phyloP scores from a whole-genome alignment of 177 flowering plant species.

The Tripterygium wilfordii region DNA sequence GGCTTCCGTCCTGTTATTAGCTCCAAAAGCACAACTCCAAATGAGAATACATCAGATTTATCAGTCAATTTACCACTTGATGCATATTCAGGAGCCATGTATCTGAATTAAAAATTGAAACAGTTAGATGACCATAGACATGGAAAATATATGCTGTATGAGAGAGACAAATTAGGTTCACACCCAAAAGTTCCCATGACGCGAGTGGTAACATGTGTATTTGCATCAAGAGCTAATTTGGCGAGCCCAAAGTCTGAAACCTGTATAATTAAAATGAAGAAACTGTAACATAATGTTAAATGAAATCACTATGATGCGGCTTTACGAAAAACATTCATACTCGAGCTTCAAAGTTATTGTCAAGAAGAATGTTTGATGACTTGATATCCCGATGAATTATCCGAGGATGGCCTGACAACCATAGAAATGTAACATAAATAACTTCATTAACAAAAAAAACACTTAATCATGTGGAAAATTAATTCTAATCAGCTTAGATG shows the following conservation, averaged over 20 bases:
- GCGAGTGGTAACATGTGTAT: conserved; percentile 64
- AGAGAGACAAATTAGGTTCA: not conserved
- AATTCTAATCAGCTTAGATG: too few relatives aligned
- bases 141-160: not conserved
- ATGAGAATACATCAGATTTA: conserved; percentile 68
- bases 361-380: conserved; percentile 65
- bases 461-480: too few relatives aligned
- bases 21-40: conserved; percentile 71
- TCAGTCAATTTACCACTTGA: conserved; percentile 71
- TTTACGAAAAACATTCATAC: conserved; percentile 20
- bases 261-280: conserved; percentile 21
- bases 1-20: conserved; percentile 70
- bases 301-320: not conserved
- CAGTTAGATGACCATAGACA: not conserved
- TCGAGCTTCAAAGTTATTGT: conserved; percentile 56
- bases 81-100: conserved; percentile 82
- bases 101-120: conserved; percentile 24
- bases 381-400: conserved; percentile 76
- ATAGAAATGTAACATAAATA: not conserved
- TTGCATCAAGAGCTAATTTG: conserved; percentile 46
- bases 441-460: not conserved
- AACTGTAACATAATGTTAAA: not conserved
- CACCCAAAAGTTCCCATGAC: conserved; percentile 89
- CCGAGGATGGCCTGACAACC: conserved; percentile 55
- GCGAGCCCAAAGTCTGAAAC: conserved; percentile 80